A percentile compares a stretch with the other conserved stretches of the same genome.
These are phyloP conservation scores for Diddensiella caesifluorescens DNA, from an alignment of 805 yeast species.

Conservation along the genomic window DNA sequence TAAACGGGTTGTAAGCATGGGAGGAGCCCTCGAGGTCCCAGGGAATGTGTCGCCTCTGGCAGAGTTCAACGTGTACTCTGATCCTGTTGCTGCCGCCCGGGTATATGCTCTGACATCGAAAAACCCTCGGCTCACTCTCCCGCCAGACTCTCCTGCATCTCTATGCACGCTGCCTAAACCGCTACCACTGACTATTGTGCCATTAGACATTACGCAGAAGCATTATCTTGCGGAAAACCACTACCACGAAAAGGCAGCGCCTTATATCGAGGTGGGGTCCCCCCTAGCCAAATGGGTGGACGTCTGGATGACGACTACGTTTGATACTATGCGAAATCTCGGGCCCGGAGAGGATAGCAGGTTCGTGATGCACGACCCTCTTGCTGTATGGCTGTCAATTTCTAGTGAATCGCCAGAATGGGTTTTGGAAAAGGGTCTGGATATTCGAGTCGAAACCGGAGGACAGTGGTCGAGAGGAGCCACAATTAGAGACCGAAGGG, in stretches of 20 bases:
- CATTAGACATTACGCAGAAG: constrained; percentile 35
- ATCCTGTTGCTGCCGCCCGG: constrained; percentile 37
- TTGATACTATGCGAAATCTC: constrained; percentile 18
- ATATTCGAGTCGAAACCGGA: constrained; percentile 36
- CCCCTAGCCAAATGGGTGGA: constrained; percentile 34
- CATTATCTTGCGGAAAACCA: constrained; percentile 26
- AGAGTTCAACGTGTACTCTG: constrained; percentile 40
- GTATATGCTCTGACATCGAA: constrained; percentile 33
- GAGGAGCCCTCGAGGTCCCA: constrained; percentile 33
- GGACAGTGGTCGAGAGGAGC: constrained; percentile 37
- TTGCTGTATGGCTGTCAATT: constrained; percentile 35
- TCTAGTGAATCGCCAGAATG: constrained; percentile 13
- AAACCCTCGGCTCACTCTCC: constrained; percentile 29
- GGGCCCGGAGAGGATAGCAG: not conserved
- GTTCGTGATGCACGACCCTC: constrained; percentile 35
- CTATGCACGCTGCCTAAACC: constrained; percentile 20
- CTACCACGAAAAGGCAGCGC: constrained; percentile 9
- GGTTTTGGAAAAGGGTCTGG: constrained; percentile 24
- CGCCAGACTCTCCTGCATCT: constrained; percentile 23
- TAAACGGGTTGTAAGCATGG: constrained; percentile 36
- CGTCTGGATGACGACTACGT: constrained; percentile 31
- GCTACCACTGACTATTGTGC: constrained; percentile 32
- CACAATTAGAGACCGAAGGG: constrained; percentile 34
- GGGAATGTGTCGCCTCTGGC: constrained; percentile 40
- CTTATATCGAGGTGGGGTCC: constrained; percentile 18